Conservation (phyloP, 2,329 filamentous ascomycete genomes). For the Apiospora pterosperma region DNA sequence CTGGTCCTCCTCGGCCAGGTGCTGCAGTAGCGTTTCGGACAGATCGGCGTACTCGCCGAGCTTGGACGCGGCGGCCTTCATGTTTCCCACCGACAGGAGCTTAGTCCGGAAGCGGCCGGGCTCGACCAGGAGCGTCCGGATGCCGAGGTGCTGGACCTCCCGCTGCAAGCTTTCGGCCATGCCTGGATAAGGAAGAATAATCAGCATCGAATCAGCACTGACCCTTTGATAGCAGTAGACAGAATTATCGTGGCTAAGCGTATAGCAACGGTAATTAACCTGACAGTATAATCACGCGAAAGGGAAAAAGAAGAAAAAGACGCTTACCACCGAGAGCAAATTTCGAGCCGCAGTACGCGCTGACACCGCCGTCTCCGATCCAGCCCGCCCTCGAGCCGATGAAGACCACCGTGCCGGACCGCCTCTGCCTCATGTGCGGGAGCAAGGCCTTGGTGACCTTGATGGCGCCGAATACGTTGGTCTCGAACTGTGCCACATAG, state of each 20-base stretch:
- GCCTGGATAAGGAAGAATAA: constrained; percentile 3
- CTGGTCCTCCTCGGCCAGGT: constrained; percentile 12
- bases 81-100: constrained; percentile 11
- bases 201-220: neutral
- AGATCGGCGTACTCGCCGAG: constrained; percentile 12
- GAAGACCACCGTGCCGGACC: constrained; percentile 14
- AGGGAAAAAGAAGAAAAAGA: neutral
- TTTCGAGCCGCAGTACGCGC: constrained; percentile 14
- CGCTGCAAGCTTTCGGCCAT: constrained; percentile 12
- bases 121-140: constrained; percentile 15
- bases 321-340: constrained; percentile 14
- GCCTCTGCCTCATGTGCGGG: constrained; percentile 11
- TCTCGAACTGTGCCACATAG: constrained; percentile 13
- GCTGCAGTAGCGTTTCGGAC: neutral
- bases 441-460: constrained; percentile 15
- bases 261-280: too few species aligned
- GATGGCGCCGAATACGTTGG: constrained; percentile 14
- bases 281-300: too few species aligned
- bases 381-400: constrained; percentile 14
- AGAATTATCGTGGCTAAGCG: neutral
- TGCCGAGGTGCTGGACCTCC: constrained; percentile 13
- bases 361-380: constrained; percentile 11
- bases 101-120: constrained; percentile 15
- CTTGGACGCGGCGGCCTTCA: neutral
- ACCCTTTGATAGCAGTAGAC: neutral